These are phyloP conservation scores for Platanthera zijinensis DNA, from an alignment of 106 monocot species.

Conservation along the genomic window DNA sequence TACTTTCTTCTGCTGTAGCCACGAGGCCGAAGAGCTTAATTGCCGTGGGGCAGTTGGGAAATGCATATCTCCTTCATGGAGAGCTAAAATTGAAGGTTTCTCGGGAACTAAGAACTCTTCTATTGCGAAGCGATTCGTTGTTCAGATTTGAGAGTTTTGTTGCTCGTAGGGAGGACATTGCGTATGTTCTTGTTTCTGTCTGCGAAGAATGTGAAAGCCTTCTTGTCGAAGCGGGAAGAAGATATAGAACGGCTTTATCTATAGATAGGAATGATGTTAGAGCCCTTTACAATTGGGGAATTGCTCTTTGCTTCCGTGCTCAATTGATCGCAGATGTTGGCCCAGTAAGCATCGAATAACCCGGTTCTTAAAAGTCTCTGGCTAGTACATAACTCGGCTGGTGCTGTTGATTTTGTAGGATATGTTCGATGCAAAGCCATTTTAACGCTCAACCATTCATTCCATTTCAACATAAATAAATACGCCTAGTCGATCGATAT, in stretches of 20 bases:
- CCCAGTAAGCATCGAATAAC: conserved; percentile 46
- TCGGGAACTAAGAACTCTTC: conserved; percentile 66
- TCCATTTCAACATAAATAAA: too few relatives aligned
- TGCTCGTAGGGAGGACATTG: conserved; percentile 42
- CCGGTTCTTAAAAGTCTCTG: not conserved
- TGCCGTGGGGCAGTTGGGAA: conserved; percentile 83
- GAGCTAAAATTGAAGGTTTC: conserved; percentile 83
- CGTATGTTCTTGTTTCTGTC: conserved; percentile 52
- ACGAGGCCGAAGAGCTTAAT: conserved; percentile 68
- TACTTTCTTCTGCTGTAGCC: conserved; percentile 59
- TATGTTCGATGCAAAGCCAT: not conserved
- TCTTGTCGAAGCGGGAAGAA: conserved; percentile 79
- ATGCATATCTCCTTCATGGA: conserved; percentile 87
- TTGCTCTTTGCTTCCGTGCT: conserved; percentile 82
- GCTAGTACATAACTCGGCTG: not conserved
- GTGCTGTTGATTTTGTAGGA: not conserved
- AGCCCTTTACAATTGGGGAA: conserved; percentile 95
- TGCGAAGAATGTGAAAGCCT: conserved; percentile 96
- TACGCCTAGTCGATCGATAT: not conserved
- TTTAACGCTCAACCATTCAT: too few relatives aligned
- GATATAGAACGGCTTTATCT: conserved; percentile 67
- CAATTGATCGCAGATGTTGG: conserved; percentile 92
- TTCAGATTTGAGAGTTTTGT: conserved; percentile 13
- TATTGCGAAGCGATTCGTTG: conserved; percentile 29
- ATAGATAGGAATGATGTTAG: conserved; percentile 76